Evolutionary conservation across 1,139 yeast species (phyloP).

Genomic region (Lodderomyces elongisporus): DNA sequence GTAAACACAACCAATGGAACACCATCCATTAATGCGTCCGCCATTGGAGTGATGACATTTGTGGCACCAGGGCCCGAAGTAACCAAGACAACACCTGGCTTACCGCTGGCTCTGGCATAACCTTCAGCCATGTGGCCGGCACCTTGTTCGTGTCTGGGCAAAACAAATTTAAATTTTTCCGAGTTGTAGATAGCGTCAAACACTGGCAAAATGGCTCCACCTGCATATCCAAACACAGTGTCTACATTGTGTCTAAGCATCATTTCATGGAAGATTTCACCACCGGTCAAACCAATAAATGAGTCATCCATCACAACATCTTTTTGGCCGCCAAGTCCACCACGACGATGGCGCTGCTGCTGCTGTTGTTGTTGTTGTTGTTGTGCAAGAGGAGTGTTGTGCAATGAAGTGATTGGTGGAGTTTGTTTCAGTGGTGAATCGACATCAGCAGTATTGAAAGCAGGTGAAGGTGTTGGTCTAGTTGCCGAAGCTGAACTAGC

Average conservation of each 20-base stretch:
- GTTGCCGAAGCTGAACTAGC: slow-evolving; percentile 25
- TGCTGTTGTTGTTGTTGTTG: slow-evolving; percentile 7
- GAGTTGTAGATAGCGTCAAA: slow-evolving; percentile 96
- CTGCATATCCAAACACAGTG: slow-evolving; percentile 92
- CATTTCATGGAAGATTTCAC: slow-evolving; percentile 98
- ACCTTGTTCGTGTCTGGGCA: slow-evolving; percentile 98
- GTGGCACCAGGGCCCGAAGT: slow-evolving; percentile 99
- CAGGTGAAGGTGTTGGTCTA: slow-evolving; percentile 38
- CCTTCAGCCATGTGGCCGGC: slow-evolving; percentile 99
- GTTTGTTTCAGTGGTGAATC: slow-evolving; percentile 7
- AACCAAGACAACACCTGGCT: slow-evolving; percentile 97
- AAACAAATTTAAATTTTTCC: slow-evolving; percentile 77
- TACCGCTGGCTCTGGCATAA: slow-evolving; percentile 90
- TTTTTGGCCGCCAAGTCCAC: slow-evolving; percentile 4
- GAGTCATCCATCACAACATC: slow-evolving; percentile 63
- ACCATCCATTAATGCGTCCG: slow-evolving; percentile 96
- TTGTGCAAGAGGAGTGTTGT: slow-evolving; percentile 4
- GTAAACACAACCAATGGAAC: slow-evolving; percentile 96
- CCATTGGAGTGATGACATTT: slow-evolving; percentile 94
- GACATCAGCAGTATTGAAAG: slow-evolving; percentile 28
- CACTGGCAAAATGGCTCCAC: slow-evolving; percentile 97
- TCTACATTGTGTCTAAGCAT: slow-evolving; percentile 95
- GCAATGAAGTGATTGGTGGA: slow-evolving; percentile 5
- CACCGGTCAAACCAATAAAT: slow-evolving; percentile 92
- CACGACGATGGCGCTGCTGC: slow-evolving; percentile 5